These are phyloP conservation scores for Lactarius quietus DNA, from an alignment of 768 basidiomycete species.

Conservation along the genomic window DNA sequence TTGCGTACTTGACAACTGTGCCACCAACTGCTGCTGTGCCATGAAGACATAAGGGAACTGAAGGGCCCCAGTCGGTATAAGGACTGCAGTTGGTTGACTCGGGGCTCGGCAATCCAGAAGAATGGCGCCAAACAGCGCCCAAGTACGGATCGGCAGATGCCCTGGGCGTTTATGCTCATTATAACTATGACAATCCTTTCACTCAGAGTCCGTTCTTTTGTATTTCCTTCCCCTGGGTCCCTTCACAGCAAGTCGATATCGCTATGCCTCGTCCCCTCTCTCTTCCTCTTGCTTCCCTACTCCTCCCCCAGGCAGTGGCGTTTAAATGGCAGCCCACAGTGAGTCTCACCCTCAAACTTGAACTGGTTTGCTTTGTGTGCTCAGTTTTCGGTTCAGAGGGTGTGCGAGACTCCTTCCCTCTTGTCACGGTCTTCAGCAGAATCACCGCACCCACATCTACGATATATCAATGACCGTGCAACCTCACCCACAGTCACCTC, in stretches of 20 bases:
- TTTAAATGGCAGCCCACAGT: constrained; percentile 6
- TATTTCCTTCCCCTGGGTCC: background rate
- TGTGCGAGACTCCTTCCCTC: background rate
- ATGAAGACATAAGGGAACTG: background rate
- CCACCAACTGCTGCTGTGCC: background rate
- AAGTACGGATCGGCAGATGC: constrained; percentile 16
- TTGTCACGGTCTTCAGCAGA: background rate
- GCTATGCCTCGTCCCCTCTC: constrained; percentile 6
- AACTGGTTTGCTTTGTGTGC: background rate
- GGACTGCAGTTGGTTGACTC: constrained; percentile 19
- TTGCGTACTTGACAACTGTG: background rate
- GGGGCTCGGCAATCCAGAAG: background rate
- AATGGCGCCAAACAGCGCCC: background rate
- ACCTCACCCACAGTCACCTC: background rate
- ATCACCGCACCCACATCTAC: background rate
- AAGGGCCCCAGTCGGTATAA: background rate
- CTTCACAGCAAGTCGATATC: background rate
- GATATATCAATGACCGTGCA: background rate
- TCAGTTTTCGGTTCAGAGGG: background rate
- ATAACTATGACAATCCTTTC: constrained; percentile 10
- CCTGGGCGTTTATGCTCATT: constrained; percentile 3
- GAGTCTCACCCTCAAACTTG: background rate
- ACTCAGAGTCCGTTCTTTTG: background rate
- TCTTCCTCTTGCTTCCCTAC: background rate
- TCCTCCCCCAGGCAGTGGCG: constrained; percentile 11